phyloP scores from a whole-genome alignment of 495 filamentous ascomycete species.

The Jackrogersella multiformis region DNA sequence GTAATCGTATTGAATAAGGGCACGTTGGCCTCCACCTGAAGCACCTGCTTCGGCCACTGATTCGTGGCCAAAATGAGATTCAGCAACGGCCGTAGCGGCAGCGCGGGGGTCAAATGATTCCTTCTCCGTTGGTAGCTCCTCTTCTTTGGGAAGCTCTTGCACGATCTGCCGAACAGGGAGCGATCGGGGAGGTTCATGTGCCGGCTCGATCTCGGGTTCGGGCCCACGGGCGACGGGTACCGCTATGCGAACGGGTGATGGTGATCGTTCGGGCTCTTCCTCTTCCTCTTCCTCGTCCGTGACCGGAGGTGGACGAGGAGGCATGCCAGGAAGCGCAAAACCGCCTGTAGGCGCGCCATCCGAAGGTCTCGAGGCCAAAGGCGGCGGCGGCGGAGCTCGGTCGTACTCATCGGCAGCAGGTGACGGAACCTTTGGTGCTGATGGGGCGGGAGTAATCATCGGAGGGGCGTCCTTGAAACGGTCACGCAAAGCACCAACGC shows the following conservation, averaged over 20 bases:
- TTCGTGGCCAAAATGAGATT: slow-evolving; percentile 47
- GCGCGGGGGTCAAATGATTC: slow-evolving; percentile 69
- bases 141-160: slow-evolving; percentile 67
- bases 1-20: slow-evolving; percentile 91
- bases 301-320: slow-evolving; percentile 64
- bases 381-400: slow-evolving; percentile 64
- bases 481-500: slow-evolving; percentile 76
- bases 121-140: slow-evolving; percentile 70
- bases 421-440: slow-evolving; percentile 47
- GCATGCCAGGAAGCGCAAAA: slow-evolving; percentile 77
- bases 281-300: slow-evolving; percentile 66
- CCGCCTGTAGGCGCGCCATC: slow-evolving; percentile 58
- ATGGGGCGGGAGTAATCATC: slow-evolving; percentile 62
- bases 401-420: slow-evolving; percentile 50
- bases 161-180: slow-evolving; percentile 61
- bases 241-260: slow-evolving; percentile 84
- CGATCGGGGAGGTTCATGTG: slow-evolving; percentile 58
- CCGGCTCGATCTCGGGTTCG: slow-evolving; percentile 62
- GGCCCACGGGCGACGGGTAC: slow-evolving; percentile 79
- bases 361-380: slow-evolving; percentile 65
- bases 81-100: slow-evolving; percentile 65
- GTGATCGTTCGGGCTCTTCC: slow-evolving; percentile 58
- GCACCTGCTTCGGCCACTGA: slow-evolving; percentile 41
- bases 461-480: slow-evolving; percentile 76
- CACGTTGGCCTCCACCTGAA: slow-evolving; percentile 66